Base-by-base conservation (phyloP, 805 yeast species). In the Candida endomychidarum region DNA sequence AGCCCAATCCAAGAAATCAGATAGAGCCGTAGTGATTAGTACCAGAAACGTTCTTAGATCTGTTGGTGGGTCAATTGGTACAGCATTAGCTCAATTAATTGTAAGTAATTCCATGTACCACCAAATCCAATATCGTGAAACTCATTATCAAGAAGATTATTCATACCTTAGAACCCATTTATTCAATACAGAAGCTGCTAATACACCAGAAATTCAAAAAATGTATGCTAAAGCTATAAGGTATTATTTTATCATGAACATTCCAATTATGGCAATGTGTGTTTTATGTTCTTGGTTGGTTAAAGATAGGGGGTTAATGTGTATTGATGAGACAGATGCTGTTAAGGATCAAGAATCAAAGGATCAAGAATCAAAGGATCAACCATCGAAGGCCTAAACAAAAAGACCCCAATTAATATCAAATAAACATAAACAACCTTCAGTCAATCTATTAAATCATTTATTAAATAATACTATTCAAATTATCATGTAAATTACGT, bases 271-370 rank as follows among this genome's bases (percentile, higher is more conserved):
- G 18, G 69, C 53, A 1, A 25, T 58, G 11, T 64, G 70, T 36
- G 53, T 63, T 6, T 1, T 65, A 2, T 40, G 52, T 20, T 49
- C 61, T 7, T 53, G 65, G n/a, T 51, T 66, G 24, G 50, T 69
- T 12, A 59, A 52, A 32, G 75, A 71, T 43, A 51, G 57, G 15
- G 77, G 77, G 0, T 52, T 70, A 15, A 56, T 57, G 24, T 57
- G 65, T 28, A 52, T 61, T 18, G 70, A 63, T 40, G 62, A 70
- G n/a, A n/a, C n/a, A n/a, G n/a, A n/a, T n/a, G n/a, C n/a, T n/a
- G n/a, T n/a, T n/a, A n/a, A n/a, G n/a, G n/a, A n/a, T n/a, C n/a
- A n/a, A n/a, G n/a, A n/a, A n/a, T n/a, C n/a, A n/a, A n/a, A n/a
- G n/a, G n/a, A n/a, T n/a, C n/a, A n/a, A n/a, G n/a, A n/a, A n/a